phyloP scores from a whole-genome alignment of 176 grass and related monocot species.

The Aegilops tauschii region DNA sequence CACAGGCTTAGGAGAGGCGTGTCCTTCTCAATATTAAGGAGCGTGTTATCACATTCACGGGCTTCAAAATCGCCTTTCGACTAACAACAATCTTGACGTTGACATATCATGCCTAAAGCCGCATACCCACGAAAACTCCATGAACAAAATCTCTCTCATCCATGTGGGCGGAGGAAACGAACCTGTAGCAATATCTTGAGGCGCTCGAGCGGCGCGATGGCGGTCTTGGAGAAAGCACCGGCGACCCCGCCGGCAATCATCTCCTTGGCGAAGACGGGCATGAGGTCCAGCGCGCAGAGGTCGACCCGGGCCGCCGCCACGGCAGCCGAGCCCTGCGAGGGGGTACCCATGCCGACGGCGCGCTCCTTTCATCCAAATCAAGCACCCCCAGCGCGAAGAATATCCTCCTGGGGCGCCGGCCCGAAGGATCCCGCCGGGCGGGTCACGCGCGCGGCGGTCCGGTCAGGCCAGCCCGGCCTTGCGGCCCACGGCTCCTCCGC shows the following conservation, averaged over 20 bases:
- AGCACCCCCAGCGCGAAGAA: conserved; percentile 26
- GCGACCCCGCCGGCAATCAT: conserved; percentile 84
- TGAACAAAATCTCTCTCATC: not conserved
- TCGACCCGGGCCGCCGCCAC: conserved; percentile 80
- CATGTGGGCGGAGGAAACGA: not conserved
- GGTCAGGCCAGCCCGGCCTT: not conserved
- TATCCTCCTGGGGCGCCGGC: conserved; percentile 8
- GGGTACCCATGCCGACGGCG: conserved; percentile 49
- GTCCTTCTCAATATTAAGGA: not conserved
- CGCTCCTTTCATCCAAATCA: conserved; percentile 59
- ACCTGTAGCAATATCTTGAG: conserved; percentile 95
- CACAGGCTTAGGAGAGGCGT: not conserved
- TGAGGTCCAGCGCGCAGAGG: conserved; percentile 63
- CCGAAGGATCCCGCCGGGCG: conserved; percentile 26
- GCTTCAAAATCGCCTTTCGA: conserved; percentile 4
- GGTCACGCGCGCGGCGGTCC: not conserved
- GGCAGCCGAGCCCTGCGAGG: conserved; percentile 77
- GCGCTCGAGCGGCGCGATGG: conserved; percentile 90
- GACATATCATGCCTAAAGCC: not conserved
- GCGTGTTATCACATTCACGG: not conserved
- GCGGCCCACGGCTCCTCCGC: not conserved
- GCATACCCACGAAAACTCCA: not conserved
- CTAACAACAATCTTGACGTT: conserved; percentile 7
- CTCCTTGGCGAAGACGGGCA: conserved; percentile 91
- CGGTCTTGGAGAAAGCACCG: conserved; percentile 88